Conservation (phyloP, 2,329 filamentous ascomycete genomes). For the Coccinonectria pachysandricola region DNA sequence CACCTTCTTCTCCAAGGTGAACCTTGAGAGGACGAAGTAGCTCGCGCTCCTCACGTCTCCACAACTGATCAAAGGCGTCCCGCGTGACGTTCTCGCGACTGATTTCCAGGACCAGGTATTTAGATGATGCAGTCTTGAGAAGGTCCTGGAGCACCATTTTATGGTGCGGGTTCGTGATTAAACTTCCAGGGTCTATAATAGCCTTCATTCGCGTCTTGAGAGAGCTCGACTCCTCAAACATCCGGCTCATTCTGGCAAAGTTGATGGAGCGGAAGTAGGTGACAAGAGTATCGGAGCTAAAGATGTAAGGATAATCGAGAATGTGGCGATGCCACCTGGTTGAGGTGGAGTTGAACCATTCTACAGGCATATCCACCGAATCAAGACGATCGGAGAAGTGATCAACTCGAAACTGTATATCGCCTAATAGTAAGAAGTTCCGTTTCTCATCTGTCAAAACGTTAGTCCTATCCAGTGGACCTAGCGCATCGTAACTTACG, state of each 20-base stretch:
- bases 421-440: conserved; percentile 52
- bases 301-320: conserved; percentile 72
- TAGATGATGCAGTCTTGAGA: conserved; percentile 56
- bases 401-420: conserved; percentile 62
- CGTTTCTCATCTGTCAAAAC: conserved; percentile 51
- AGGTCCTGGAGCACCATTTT: conserved; percentile 52
- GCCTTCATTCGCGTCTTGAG: conserved; percentile 45
- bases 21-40: conserved; percentile 80
- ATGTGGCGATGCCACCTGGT: conserved; percentile 61
- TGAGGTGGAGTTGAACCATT: conserved; percentile 54
- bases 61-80: conserved; percentile 79
- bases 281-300: conserved; percentile 61
- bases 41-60: conserved; percentile 74
- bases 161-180: conserved; percentile 47
- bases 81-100: conserved; percentile 55
- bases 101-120: conserved; percentile 61
- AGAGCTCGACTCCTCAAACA: conserved; percentile 59
- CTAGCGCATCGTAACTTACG: too few species aligned
- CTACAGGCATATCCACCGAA: conserved; percentile 60
- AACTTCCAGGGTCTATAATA: conserved; percentile 41
- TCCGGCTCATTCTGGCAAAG: conserved; percentile 72
- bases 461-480: too few species aligned
- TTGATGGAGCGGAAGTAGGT: conserved; percentile 84
- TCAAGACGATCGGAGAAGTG: conserved; percentile 71
- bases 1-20: conserved; percentile 67